Percentiles rank a stretch among this genome's conserved stretches.
Evolutionary conservation across 116 monocot genomes (phyloP).

Genomic region (Dioscorea cayenensis): DNA sequence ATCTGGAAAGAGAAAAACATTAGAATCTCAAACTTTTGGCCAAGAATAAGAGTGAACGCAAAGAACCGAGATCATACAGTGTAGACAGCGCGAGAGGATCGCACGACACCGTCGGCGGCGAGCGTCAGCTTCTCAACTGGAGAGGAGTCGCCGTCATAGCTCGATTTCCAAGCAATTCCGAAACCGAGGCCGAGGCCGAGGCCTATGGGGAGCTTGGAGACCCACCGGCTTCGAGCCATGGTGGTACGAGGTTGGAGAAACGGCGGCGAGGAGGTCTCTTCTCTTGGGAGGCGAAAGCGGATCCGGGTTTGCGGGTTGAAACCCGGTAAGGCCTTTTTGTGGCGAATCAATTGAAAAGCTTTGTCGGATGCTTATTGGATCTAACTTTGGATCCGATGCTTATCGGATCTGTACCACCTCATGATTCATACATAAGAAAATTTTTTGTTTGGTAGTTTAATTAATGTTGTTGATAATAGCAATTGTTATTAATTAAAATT

Average conservation of each 20-base stretch:
- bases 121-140: slow-evolving; percentile 10
- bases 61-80: slow-evolving; percentile 23
- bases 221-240: slow-evolving; percentile 7
- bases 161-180: not conserved
- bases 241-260: not conserved
- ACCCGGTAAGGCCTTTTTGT: not conserved
- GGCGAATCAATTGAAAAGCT: no score
- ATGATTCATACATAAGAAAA: no score
- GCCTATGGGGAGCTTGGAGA: slow-evolving; percentile 15
- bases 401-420: no score
- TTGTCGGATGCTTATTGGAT: no score
- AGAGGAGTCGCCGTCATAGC: not conserved
- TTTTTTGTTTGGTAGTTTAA: no score
- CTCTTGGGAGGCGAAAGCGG: not conserved
- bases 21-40: not conserved
- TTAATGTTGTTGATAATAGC: no score
- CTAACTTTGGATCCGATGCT: no score
- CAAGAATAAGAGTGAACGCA: not conserved
- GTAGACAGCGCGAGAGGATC: slow-evolving; percentile 52
- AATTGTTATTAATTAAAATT: no score
- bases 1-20: slow-evolving; percentile 28
- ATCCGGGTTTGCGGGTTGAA: not conserved
- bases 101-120: slow-evolving; percentile 38
- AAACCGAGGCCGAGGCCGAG: slow-evolving; percentile 7
- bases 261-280: not conserved